phyloP scores from a whole-genome alignment of 208 protist species.

The Borovskyia barvae region DNA sequence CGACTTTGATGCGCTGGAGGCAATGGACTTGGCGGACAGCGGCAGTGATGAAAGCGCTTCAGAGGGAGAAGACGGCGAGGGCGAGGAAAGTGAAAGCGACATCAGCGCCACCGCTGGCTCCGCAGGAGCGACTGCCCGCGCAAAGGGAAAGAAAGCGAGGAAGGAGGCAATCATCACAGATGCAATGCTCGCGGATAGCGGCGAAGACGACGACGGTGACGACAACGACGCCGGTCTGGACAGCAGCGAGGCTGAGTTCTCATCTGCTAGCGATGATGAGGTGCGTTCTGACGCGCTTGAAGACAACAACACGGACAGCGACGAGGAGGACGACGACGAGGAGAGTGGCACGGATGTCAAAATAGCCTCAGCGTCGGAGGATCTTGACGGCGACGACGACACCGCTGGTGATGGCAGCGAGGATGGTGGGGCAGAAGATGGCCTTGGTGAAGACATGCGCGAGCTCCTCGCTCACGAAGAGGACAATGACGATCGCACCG shows the following conservation, averaged over 20 bases:
- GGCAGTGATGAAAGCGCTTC: too few relatives aligned
- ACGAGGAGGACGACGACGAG: slow-evolving; percentile 50
- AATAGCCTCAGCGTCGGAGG: slow-evolving; percentile 15
- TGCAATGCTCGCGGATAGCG: slow-evolving; percentile 10
- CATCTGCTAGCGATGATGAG: slow-evolving; percentile 35
- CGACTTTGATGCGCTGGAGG: slow-evolving; percentile 40
- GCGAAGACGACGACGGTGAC: slow-evolving; percentile 1
- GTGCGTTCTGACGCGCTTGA: slow-evolving; percentile 16
- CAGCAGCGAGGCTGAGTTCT: slow-evolving; percentile 30
- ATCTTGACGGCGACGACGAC: neutral
- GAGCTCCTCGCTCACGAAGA: slow-evolving; percentile 46
- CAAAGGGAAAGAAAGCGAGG: slow-evolving; percentile 9
- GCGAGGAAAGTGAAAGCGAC: neutral
- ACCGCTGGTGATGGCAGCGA: slow-evolving; percentile 18
- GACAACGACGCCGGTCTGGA: slow-evolving; percentile 17
- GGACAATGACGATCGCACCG: slow-evolving; percentile 24
- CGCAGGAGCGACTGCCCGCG: slow-evolving; percentile 1
- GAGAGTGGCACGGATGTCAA: slow-evolving; percentile 25
- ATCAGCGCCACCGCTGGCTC: neutral
- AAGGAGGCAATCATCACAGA: slow-evolving; percentile 4
- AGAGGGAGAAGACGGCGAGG: neutral
- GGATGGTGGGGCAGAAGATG: slow-evolving; percentile 45
- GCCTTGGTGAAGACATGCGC: slow-evolving; percentile 61
- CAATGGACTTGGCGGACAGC: slow-evolving; percentile 25
- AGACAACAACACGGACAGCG: slow-evolving; percentile 27